Conservation (phyloP, 192 early-diverging fungal genomes). For the Umbelopsis sp. region DNA sequence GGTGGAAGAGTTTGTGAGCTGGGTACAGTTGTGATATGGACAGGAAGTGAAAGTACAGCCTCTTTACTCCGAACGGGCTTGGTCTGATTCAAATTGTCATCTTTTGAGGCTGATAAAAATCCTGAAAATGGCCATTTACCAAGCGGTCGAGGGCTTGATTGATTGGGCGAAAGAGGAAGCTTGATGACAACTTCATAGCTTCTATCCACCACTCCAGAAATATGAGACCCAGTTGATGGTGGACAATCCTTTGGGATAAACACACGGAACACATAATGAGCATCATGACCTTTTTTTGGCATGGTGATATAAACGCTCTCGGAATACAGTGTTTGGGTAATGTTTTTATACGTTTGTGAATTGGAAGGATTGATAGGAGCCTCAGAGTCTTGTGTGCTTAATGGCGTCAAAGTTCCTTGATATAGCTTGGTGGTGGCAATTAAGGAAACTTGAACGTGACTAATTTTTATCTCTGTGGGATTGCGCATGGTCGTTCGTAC, state of each 20-base stretch:
- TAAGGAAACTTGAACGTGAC: conserved; percentile 17
- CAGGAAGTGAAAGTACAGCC: not conserved
- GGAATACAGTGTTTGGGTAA: conserved; percentile 3
- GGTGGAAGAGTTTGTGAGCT: not conserved
- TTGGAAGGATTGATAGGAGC: not conserved
- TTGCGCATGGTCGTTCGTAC: conserved; percentile 19
- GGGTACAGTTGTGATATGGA: conserved; percentile 23
- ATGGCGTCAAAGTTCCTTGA: not conserved
- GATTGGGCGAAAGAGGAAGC: conserved; percentile 12
- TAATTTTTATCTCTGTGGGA: conserved; percentile 23
- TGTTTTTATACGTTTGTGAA: conserved; percentile 6
- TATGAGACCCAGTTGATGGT: conserved; percentile 22
- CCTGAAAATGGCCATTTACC: not conserved
- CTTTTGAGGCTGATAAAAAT: not conserved
- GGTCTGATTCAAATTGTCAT: not conserved
- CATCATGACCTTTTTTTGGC: conserved; percentile 20
- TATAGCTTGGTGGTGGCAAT: conserved; percentile 12
- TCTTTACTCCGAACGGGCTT: not conserved
- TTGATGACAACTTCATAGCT: conserved; percentile 22
- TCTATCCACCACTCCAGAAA: conserved; percentile 26
- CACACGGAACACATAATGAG: conserved; percentile 20
- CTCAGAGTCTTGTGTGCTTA: not conserved
- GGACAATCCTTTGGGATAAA: conserved; percentile 22
- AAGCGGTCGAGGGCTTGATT: not conserved
- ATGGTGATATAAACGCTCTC: conserved; percentile 27